phyloP scores from a whole-genome alignment of 495 filamentous ascomycete species.

The Penicillium turbatum region DNA sequence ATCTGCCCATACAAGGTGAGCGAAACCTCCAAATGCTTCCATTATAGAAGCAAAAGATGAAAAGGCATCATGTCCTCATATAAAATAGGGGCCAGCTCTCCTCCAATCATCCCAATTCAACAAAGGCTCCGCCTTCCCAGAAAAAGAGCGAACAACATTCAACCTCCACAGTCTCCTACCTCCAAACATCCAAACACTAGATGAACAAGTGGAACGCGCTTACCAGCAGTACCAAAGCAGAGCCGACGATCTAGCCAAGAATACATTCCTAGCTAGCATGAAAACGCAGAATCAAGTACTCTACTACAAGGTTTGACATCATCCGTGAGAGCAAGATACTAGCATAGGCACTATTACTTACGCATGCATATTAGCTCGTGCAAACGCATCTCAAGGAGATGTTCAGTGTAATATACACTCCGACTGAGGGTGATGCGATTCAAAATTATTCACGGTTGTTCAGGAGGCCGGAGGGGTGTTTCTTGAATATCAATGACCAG shows the following conservation, averaged over 20 bases:
- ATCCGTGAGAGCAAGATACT: not conserved
- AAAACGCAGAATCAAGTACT: conserved; percentile 68
- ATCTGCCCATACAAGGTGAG: conserved; percentile 42
- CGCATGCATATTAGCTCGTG: conserved; percentile 42
- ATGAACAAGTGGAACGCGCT: conserved; percentile 71
- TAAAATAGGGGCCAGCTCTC: conserved; percentile 53
- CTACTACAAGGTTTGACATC: conserved; percentile 20
- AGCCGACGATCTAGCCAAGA: conserved; percentile 62
- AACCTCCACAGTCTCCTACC: conserved; percentile 69
- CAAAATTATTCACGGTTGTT: conserved; percentile 79
- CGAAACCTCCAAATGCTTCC: not conserved
- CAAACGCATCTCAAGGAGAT: conserved; percentile 73
- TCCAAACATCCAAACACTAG: conserved; percentile 67
- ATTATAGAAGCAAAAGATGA: not conserved
- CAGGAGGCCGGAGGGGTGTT: conserved; percentile 69
- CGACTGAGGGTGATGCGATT: conserved; percentile 89
- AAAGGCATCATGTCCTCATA: not conserved
- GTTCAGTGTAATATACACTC: conserved; percentile 85
- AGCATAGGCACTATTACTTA: not conserved
- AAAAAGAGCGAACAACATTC: conserved; percentile 64
- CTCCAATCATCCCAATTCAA: conserved; percentile 71
- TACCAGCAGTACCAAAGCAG: conserved; percentile 71
- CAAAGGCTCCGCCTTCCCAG: conserved; percentile 75
- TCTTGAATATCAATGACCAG: conserved; percentile 48
- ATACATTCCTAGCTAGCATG: conserved; percentile 78